These are phyloP conservation scores for Ceratocystis huliohia DNA, from an alignment of 2,329 filamentous ascomycete genomes.

Conservation along the genomic window DNA sequence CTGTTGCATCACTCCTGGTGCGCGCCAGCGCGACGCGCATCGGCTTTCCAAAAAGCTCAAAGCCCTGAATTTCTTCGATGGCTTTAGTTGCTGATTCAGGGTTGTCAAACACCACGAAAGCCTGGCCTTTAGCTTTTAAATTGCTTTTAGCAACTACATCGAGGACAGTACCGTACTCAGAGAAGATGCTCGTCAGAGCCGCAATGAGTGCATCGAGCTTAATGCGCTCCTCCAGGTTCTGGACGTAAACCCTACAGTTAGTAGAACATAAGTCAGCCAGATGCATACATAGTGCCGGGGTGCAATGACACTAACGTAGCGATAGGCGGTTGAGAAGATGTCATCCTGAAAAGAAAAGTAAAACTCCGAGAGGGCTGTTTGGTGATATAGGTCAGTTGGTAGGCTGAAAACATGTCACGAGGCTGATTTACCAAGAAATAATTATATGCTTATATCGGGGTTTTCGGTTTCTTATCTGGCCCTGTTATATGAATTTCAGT, in stretches of 20 bases:
- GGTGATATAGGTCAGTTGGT: slow-evolving; percentile 4
- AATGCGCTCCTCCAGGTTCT: slow-evolving; percentile 85
- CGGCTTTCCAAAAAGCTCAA: slow-evolving; percentile 82
- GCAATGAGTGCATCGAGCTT: slow-evolving; percentile 66
- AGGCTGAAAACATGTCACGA: neutral
- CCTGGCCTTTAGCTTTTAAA: slow-evolving; percentile 84
- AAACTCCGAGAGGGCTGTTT: neutral
- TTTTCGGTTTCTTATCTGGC: neutral
- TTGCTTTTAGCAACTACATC: slow-evolving; percentile 84
- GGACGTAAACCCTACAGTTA: slow-evolving; percentile 48
- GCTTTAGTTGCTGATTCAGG: slow-evolving; percentile 68
- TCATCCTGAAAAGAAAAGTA: slow-evolving; percentile 26
- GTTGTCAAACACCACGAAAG: slow-evolving; percentile 81
- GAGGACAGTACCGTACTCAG: slow-evolving; percentile 73
- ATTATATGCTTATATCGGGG: neutral
- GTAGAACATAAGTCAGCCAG: slow-evolving; percentile 29
- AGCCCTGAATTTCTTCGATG: slow-evolving; percentile 81
- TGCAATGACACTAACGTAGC: slow-evolving; percentile 66
- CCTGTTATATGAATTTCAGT: neutral
- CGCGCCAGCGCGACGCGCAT: slow-evolving; percentile 76
- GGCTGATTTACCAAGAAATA: neutral
- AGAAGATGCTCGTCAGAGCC: slow-evolving; percentile 65
- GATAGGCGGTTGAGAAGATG: slow-evolving; percentile 37
- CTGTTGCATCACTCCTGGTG: slow-evolving; percentile 75
- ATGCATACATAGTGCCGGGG: slow-evolving; percentile 43